phyloP scores from a whole-genome alignment of 352 stramenopile genomes.

The Lagenidium sp. region DNA sequence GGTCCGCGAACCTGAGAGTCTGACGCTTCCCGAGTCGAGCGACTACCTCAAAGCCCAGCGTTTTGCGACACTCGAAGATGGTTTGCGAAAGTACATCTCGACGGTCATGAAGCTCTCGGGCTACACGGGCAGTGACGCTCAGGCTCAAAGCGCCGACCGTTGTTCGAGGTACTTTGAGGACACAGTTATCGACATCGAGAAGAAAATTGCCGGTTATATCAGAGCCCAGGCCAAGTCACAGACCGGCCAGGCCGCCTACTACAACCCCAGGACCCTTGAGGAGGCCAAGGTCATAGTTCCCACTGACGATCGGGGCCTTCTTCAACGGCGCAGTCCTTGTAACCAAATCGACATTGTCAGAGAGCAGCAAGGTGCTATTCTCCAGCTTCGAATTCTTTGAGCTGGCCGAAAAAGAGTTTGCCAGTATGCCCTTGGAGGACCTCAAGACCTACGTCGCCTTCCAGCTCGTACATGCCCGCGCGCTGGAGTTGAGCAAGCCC shows the following conservation, averaged over 20 bases:
- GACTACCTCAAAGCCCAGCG: neutral
- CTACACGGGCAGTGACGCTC: neutral
- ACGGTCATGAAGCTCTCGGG: neutral
- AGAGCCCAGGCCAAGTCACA: constrained; percentile 35
- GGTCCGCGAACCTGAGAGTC: neutral
- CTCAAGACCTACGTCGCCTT: constrained; percentile 55
- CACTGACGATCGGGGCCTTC: constrained; percentile 43
- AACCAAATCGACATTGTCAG: constrained; percentile 21
- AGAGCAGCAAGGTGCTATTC: constrained; percentile 36
- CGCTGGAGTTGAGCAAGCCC: constrained; percentile 27
- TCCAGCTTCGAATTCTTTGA: constrained; percentile 41
- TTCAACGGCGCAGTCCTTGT: constrained; percentile 31
- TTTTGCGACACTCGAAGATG: neutral
- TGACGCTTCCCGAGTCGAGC: neutral
- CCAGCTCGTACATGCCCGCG: constrained; percentile 29
- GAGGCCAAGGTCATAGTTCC: constrained; percentile 31
- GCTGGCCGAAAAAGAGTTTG: constrained; percentile 28
- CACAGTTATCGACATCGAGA: constrained; percentile 58
- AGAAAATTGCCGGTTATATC: constrained; percentile 21
- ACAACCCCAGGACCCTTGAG: constrained; percentile 70
- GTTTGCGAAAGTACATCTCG: neutral
- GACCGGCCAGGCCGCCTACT: constrained; percentile 42
- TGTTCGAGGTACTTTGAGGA: neutral
- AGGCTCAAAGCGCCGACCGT: neutral
- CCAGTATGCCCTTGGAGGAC: constrained; percentile 21